A percentile compares a stretch with the other conserved stretches of the same genome.
Evolutionary conservation across 2,329 filamentous ascomycete genomes (phyloP).

Genomic region (Sporothrix humicola): DNA sequence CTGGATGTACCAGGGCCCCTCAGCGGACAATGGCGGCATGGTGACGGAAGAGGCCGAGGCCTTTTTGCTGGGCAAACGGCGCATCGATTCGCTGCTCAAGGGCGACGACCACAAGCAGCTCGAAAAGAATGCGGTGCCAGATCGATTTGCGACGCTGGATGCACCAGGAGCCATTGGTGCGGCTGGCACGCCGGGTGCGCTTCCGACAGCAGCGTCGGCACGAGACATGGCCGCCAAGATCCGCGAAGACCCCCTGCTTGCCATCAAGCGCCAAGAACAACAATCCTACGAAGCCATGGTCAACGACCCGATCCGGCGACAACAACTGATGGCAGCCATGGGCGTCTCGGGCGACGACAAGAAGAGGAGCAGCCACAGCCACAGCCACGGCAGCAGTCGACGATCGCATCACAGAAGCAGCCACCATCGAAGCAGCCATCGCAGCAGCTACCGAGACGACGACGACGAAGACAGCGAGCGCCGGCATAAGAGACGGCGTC

Average conservation of each 20-base stretch:
- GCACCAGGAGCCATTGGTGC: background rate
- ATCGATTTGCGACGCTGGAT: constrained; percentile 59
- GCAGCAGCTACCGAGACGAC: constrained; percentile 54
- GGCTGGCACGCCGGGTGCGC: background rate
- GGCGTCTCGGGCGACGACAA: constrained; percentile 56
- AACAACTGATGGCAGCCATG: constrained; percentile 69
- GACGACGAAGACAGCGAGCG: constrained; percentile 42
- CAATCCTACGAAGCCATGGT: constrained; percentile 79
- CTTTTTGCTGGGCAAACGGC: constrained; percentile 88
- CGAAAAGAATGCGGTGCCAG: constrained; percentile 71
- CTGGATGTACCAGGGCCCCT: constrained; percentile 97
- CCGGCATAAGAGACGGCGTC: constrained; percentile 40
- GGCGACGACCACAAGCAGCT: constrained; percentile 80
- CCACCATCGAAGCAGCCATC: constrained; percentile 46
- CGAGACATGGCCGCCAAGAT: constrained; percentile 86
- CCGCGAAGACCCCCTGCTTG: constrained; percentile 85
- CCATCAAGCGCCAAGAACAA: constrained; percentile 92
- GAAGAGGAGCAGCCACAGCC: constrained; percentile 36
- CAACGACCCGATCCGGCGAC: constrained; percentile 72
- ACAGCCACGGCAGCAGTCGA: constrained; percentile 36
- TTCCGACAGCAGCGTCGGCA: constrained; percentile 59
- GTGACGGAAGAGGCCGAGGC: constrained; percentile 90
- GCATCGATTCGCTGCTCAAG: constrained; percentile 82
- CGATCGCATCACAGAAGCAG: constrained; percentile 37
- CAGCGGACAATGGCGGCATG: constrained; percentile 70